These are phyloP conservation scores for Fusarium praegraminearum DNA, from an alignment of 2,329 filamentous ascomycete genomes.

Conservation along the genomic window DNA sequence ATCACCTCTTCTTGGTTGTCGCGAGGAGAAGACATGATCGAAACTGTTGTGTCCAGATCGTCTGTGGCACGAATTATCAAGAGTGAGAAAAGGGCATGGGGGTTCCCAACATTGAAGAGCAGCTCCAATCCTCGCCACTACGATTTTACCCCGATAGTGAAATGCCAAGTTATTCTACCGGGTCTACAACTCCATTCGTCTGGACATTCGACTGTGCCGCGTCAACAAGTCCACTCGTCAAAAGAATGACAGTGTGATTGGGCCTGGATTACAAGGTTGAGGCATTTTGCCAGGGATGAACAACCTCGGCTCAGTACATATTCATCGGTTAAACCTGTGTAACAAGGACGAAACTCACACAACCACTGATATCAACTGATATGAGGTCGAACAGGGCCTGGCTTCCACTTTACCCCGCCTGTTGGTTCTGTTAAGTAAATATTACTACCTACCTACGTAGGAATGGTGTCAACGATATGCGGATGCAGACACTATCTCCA, in stretches of 20 bases:
- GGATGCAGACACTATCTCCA: not conserved
- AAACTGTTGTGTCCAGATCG: not conserved
- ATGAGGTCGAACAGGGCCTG: not conserved
- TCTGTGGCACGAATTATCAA: not conserved
- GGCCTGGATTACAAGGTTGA: not conserved
- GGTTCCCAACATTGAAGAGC: not conserved
- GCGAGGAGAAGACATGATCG: conserved; percentile 13
- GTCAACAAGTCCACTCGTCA: conserved; percentile 3
- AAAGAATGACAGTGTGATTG: conserved; percentile 1
- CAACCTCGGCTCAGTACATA: not conserved
- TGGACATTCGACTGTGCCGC: not conserved
- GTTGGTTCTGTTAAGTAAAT: conserved; percentile 14
- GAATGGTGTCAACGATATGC: not conserved
- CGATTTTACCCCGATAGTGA: not conserved
- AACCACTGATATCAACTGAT: not conserved
- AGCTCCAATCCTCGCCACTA: not conserved
- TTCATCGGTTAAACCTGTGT: conserved; percentile 12
- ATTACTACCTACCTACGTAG: not conserved
- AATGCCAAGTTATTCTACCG: not conserved
- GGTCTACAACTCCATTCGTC: not conserved
- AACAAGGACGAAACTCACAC: not conserved
- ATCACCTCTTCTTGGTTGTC: conserved; percentile 3
- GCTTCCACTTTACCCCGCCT: conserved; percentile 23
- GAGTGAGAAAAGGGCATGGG: not conserved
- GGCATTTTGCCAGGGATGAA: not conserved